A percentile compares a stretch with the other conserved stretches of the same genome.
Evolutionary conservation across 305 asterid genomes (phyloP).

Genomic region (Fraxinus baroniana): DNA sequence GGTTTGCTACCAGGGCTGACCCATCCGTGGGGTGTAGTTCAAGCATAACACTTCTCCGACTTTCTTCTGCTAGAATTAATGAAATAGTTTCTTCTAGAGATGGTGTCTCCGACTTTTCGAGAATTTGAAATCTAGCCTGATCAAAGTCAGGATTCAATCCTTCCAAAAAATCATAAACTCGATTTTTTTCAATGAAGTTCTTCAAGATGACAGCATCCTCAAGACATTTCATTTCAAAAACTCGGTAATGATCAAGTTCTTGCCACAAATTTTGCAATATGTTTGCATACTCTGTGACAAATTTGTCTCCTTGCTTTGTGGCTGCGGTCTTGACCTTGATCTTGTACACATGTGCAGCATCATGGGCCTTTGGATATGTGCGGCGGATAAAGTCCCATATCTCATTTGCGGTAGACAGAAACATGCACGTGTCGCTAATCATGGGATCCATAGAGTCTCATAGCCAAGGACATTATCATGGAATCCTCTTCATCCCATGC

Average conservation of each 20-base stretch:
- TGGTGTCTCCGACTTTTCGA: not conserved
- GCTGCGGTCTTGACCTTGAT: not conserved
- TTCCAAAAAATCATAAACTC: not conserved
- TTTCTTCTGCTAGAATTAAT: not conserved
- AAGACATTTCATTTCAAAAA: not conserved
- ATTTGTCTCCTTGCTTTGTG: not conserved
- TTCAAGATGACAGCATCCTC: not conserved
- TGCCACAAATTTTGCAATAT: not conserved
- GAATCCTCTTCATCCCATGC: conserved; percentile 2
- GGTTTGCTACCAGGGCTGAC: too few species aligned
- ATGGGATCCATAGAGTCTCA: not conserved
- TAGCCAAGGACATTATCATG: not conserved
- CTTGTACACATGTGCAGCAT: not conserved
- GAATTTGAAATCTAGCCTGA: not conserved
- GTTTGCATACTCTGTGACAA: not conserved
- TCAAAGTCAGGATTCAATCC: not conserved
- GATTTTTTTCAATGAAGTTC: not conserved
- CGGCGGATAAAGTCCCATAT: not conserved
- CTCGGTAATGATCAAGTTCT: not conserved
- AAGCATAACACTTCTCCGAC: conserved; percentile 1
- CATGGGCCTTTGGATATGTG: not conserved
- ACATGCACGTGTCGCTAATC: not conserved
- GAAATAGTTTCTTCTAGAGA: conserved; percentile 8
- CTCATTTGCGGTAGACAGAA: not conserved
- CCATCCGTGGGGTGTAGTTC: not conserved